Percentiles rank a stretch among this genome's conserved stretches.
Evolutionary conservation across 169 alveolate species (phyloP).

Genomic region (Plasmodium knowlesi): DNA sequence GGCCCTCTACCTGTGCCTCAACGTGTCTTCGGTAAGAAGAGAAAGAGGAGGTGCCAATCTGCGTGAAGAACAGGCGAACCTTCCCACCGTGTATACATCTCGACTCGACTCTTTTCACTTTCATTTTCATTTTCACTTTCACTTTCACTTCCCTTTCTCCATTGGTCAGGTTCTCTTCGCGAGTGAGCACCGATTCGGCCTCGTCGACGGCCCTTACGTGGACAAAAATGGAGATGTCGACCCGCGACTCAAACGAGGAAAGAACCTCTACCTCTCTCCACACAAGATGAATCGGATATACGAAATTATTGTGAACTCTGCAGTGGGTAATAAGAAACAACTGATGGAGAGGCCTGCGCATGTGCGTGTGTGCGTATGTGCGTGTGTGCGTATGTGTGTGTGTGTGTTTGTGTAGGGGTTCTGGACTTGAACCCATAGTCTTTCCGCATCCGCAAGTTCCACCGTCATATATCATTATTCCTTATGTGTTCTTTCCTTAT

Average conservation of each 20-base stretch:
- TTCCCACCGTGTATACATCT: neutral
- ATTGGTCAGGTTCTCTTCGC: constrained; percentile 29
- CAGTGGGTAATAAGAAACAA: constrained; percentile 22
- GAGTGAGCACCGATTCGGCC: constrained; percentile 42
- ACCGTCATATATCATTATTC: neutral
- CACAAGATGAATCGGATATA: constrained; percentile 36
- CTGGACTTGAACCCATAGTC: neutral
- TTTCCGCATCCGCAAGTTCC: neutral
- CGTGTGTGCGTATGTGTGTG: neutral
- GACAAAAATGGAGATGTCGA: constrained; percentile 72
- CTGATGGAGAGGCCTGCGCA: neutral
- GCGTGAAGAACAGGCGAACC: neutral
- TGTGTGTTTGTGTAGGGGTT: no score
- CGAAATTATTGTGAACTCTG: constrained; percentile 44
- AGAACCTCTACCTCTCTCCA: constrained; percentile 31
- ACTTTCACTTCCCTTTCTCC: neutral
- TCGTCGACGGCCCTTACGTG: constrained; percentile 55
- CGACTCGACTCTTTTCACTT: neutral
- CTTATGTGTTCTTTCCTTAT: neutral
- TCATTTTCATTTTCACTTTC: neutral
- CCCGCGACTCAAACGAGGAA: constrained; percentile 48
- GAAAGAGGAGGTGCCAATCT: neutral
- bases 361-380: neutral
- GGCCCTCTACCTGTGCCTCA: constrained; percentile 35
- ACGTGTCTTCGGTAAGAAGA: constrained; percentile 60